Percentiles rank a stretch among this genome's conserved stretches.
phyloP scores from a whole-genome alignment of 176 grass and related monocot species.

The Poa annua region DNA sequence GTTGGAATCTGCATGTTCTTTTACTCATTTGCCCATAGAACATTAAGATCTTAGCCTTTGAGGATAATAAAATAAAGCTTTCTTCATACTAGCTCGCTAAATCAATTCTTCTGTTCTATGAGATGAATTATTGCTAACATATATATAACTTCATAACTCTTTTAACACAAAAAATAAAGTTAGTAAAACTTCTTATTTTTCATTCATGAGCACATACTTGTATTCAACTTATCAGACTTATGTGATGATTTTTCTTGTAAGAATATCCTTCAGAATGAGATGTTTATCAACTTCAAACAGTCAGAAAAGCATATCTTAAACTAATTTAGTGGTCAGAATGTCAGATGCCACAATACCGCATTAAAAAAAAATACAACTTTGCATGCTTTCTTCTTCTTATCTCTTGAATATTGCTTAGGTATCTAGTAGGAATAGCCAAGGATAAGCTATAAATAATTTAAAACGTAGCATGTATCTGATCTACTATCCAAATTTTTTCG shows the following conservation, averaged over 20 bases:
- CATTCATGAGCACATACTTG: not conserved
- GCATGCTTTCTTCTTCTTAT: not conserved
- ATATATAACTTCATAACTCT: too few relatives aligned
- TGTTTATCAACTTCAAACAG: not conserved
- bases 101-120: not conserved
- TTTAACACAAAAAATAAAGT: not conserved
- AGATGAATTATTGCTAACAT: slow-evolving; percentile 14
- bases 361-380: too few relatives aligned
- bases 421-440: not conserved
- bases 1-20: not conserved
- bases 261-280: not conserved
- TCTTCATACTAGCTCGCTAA: not conserved
- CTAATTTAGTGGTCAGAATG: not conserved
- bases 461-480: not conserved
- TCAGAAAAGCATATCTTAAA: slow-evolving; percentile 11
- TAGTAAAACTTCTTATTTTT: not conserved
- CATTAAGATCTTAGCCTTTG: not conserved
- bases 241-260: not conserved
- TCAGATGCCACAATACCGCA: not conserved
- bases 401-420: not conserved
- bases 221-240: not conserved
- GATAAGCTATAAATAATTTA: not conserved
- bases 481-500: not conserved
- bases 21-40: not conserved
- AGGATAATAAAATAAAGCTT: not conserved